Base-by-base conservation (phyloP, 208 protist species). In the Trypanosoma cruzi region DNA sequence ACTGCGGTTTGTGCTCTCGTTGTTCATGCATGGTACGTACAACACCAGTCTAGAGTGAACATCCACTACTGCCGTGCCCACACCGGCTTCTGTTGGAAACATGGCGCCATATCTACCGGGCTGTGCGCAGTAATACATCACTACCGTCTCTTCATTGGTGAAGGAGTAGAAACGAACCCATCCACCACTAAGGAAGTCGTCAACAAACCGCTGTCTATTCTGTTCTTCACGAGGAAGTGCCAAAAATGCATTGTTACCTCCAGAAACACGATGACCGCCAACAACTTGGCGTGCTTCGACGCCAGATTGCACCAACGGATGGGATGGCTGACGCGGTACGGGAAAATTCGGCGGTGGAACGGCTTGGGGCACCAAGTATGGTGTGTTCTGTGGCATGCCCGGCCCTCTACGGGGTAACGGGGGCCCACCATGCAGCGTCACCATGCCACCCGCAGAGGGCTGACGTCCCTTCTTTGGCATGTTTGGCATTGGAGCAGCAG, bases 91-190 rank as follows among this genome's bases (percentile, higher is more conserved):
- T 55, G 88, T 96, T 29, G 87, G 82, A 53, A 94, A 94, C 73
- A 94, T 87, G 24, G 88, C 90, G 7, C 90, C 90, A 74, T 92
- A 96, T 32, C 90, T 79, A 4, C 90, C 90, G 26, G 90, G 88
- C 68, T 96, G 90, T 56, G 93, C 75, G 62, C 79, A 90, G 74
- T 96, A 96, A 81, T 89, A 94, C 85, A 96, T 86, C 18, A 93
- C 85, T 13, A 92, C 84, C 4, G 81, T 89, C 44, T 92, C 86
- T 48, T 92, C 86, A 49, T 85, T 84, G 24, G 82, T 84, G 64
- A 93, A 94, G 44, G 82, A 83, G 77, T 94, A 96, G 65, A 90
- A 90, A 22, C 90, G 85, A 54, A 96, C 88, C 90, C 90, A 96
- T 26, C 79, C 85, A 36, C 90, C 90, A 61, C 84, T 86, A 13